Evolutionary conservation across 1,284 basidiomycete genomes (phyloP), one percentile per base, ranked within the genome.

Genomic region (Ganoderma leucocontextum): DNA sequence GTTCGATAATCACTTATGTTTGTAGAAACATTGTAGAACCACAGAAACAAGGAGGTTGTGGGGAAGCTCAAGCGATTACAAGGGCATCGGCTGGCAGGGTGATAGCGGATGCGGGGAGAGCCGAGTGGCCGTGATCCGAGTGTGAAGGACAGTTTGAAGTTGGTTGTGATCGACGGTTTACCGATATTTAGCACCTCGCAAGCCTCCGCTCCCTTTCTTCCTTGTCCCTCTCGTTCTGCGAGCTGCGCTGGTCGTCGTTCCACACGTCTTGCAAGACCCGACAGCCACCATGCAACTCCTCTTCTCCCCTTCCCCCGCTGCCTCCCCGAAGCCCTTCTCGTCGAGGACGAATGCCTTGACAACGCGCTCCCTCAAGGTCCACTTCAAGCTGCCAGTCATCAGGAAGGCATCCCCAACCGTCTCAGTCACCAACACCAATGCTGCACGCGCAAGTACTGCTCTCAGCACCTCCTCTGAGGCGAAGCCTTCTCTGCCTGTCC

Each of bases 401-500:
- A 65, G 67, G 65, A 79, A 79, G 65, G 75, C 75, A 15, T 67
- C 73, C 10, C 72, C 78, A n/a, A 79, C 78, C 17, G 75, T 79
- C 62, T 79, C 75, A 1, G 64, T 77, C 59, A 75, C 77, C 36
- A 77, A 75, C 68, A 68, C 74, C 29, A 77, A 72, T 64, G 77
- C 70, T 57, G 72, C 75, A 42, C 66, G 76, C 44, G 71, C 69
- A 29, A 67, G 58, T 38, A 65, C 71, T 13, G 60, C 64, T 29
- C 58, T 38, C 55, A 59, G 67, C 10, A 35, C 67, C 2, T 55
- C 67, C 19, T 29, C 38, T 19, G 58, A 60, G 38, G n/a, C 58
- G 35, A 22, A 38, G 33, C 19, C 33, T 58, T 58, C 55, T n/a
- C 9, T 38, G 17, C 61, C 70, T 29, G 52, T 60, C 22, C 44